Evolutionary conservation across 257 asterid species (phyloP), one percentile per base, ranked within the genome.

Genomic region (Jacaranda mimosifolia): DNA sequence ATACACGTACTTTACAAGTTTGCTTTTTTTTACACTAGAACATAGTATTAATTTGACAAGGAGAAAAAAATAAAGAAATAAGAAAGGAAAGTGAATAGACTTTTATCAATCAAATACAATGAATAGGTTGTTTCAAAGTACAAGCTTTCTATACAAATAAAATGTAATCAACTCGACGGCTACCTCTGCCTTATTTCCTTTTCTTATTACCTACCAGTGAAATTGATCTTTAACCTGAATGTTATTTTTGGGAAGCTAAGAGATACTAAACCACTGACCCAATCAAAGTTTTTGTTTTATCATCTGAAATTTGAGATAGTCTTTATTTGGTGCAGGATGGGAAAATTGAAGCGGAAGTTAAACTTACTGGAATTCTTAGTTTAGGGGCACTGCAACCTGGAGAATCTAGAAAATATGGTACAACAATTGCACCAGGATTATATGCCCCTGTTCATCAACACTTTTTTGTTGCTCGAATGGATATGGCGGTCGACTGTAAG

Each of bases 401-500:
- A 56, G 99, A 92, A 76, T 77, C 52, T 82, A 87, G 98, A 80
- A 94, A 92, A 82, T 94, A 94, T 77, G 99, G 99, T 40, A 93
- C 97, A 68, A 90, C 92, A 48, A 93, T 96, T 87, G 97, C 97
- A 38, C 95, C 99, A 11, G 98, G 99, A 58, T 79, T 96, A 64
- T 95, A 95, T 82, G 99, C 98, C 42, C 99, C 99, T 19, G 96
- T 96, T 52, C 99, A 96, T 87, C 99, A 96, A 72, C 97, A 96
- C 84, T 96, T 96, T 81, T 93, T 96, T 79, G 98, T 96, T 79
- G 97, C 98, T 72, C 98, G 99, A 52, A 87, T 96, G 98, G 97
- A 96, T 82, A 96, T 96, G 98, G 83, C 97, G 14, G 97, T 96
- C 40, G 99, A 96, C 81, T 90, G 93, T 75, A 96, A 88, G 73